phyloP scores from a whole-genome alignment of 306 rosid species.

The Bauhinia variegata region DNA sequence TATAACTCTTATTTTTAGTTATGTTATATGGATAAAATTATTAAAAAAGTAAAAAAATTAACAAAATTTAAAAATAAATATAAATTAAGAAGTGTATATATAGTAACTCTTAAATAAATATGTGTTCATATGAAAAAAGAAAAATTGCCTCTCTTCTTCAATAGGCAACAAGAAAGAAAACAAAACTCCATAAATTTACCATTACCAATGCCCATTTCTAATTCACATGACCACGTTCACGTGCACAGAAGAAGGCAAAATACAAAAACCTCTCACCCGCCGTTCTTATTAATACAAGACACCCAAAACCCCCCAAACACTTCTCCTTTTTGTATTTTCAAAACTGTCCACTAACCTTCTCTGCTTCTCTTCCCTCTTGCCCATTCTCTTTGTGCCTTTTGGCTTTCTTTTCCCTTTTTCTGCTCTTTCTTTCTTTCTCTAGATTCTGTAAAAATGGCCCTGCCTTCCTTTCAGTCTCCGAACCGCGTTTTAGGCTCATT shows the following conservation, averaged over 20 bases:
- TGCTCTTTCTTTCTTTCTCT: not conserved
- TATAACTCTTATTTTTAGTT: too few relatives aligned
- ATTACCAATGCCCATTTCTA: too few relatives aligned
- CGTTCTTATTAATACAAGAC: not conserved
- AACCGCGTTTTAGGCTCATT: constrained; percentile 17
- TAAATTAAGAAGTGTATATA: too few relatives aligned
- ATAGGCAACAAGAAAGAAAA: too few relatives aligned
- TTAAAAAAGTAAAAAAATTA: not conserved
- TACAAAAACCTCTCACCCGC: not conserved
- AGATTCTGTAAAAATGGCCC: constrained; percentile 50
- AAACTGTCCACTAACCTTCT: constrained; percentile 30
- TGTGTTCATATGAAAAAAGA: too few relatives aligned
- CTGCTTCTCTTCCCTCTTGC: not conserved
- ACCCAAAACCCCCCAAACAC: constrained; percentile 28
- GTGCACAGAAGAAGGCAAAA: constrained; percentile 38
- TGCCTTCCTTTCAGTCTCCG: constrained; percentile 29
- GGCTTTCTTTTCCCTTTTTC: constrained; percentile 29
- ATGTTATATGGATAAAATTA: too few relatives aligned
- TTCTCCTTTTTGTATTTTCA: too few relatives aligned
- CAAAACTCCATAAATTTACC: too few relatives aligned
- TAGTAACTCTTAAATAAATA: too few relatives aligned
- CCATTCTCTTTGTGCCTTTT: constrained; percentile 39
- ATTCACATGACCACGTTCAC: too few relatives aligned
- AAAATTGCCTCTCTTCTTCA: too few relatives aligned
- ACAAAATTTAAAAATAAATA: too few relatives aligned